Base-by-base conservation (phyloP, 176 grass and related monocot species). In the Aechmea fasciata region DNA sequence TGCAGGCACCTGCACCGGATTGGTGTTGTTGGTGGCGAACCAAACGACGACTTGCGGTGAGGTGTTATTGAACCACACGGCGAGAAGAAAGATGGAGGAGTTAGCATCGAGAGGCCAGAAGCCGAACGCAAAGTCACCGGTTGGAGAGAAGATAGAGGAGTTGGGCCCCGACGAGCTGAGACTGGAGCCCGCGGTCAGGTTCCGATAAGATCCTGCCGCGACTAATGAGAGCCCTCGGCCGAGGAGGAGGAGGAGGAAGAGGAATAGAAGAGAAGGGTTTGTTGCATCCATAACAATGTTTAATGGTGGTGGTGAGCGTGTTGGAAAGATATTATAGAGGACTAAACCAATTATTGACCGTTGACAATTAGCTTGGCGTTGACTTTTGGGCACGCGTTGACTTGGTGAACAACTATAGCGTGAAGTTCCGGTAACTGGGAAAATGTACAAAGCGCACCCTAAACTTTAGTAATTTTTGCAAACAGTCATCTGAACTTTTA, bases 61-160 rank as follows among this genome's bases (percentile, higher is more conserved):
- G 52, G 61, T 55, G 55, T 28, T 72, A 78, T 69, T 11, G n/a
- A 87, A 89, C 66, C 18, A 82, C 24, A 84, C 9, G 72, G 71
- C 79, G 49, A 85, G 23, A 12, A 87, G 57, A 74, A 72, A 88
- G 69, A 63, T 59, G 8, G 75, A 73, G 61, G 69, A 10, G 69
- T 80, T 41, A 23, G 13, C 50, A 3, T 64, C 59, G n/a, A 71
- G 33, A 3, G 71, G 23, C 2, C 14, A 64, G 49, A 90, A 85
- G 9, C 75, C 79, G n/a, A 80, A 82, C 8, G 78, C 82, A 15
- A 85, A 82, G 10, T 85, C 82, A 1, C 75, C 54, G 33, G 79
- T 73, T 6, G 71, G 82, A n/a, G 87, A 82, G 49, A 13, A 17
- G 51, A 57, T 13, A 3, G 82, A 61, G 50, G 57, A 18, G 59